Percentiles rank a stretch among this genome's conserved stretches.
Evolutionary conservation across 208 protist species (phyloP).

Genomic region (Trypanosoma lewisi): DNA sequence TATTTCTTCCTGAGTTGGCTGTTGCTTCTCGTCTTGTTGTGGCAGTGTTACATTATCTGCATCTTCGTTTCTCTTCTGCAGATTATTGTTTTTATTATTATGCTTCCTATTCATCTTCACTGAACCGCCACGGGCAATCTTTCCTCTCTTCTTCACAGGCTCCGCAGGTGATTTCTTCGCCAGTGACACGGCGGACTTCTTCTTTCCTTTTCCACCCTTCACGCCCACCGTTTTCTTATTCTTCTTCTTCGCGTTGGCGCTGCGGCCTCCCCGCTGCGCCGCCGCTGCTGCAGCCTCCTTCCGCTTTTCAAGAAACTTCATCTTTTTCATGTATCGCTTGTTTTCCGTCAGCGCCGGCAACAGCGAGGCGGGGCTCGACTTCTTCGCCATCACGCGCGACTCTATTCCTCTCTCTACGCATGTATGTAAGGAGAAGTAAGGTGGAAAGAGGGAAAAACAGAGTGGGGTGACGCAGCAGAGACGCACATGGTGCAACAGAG

Average conservation of each 20-base stretch:
- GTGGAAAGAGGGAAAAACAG: no score
- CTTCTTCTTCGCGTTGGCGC: constrained; percentile 1
- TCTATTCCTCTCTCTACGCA: not conserved
- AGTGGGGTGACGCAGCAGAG: no score
- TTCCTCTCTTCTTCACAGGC: constrained; percentile 11
- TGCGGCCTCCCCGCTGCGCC: not conserved
- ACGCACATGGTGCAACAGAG: no score
- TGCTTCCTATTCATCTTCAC: constrained; percentile 7
- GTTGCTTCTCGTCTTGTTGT: constrained; percentile 5
- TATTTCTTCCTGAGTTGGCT: constrained; percentile 26
- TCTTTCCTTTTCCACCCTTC: constrained; percentile 30
- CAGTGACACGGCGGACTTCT: constrained; percentile 36
- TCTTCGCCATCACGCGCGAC: constrained; percentile 6
- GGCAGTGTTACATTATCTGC: not conserved
- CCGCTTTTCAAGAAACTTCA: constrained; percentile 44
- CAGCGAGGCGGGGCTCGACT: constrained; percentile 3
- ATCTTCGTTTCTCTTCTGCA: not conserved
- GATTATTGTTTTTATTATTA: not conserved
- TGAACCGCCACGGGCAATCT: not conserved
- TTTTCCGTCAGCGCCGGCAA: constrained; percentile 35
- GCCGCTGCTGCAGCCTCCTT: constrained; percentile 12
- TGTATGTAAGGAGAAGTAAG: not conserved
- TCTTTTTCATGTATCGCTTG: constrained; percentile 56
- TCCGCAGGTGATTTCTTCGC: constrained; percentile 17
- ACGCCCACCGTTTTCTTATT: not conserved